Percentiles rank a stretch among this genome's conserved stretches.
Evolutionary conservation across 148 eudicot genomes (phyloP).

Genomic region (Salicornia ramosissima): DNA sequence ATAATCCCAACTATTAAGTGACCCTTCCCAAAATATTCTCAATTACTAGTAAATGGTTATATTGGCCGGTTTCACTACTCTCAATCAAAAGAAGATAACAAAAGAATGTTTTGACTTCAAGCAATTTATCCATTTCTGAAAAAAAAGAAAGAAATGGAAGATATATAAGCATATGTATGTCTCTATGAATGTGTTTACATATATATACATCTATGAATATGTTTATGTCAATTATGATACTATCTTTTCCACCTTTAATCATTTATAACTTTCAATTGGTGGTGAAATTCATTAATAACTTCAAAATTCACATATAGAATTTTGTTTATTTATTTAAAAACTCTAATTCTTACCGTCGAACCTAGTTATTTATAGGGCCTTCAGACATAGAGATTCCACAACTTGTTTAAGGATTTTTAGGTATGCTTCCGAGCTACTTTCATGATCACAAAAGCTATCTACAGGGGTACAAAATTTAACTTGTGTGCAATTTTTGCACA

Average conservation of each 20-base stretch:
- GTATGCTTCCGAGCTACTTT: neutral
- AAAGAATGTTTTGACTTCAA: no score
- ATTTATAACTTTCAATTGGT: neutral
- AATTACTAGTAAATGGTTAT: no score
- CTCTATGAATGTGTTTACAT: no score
- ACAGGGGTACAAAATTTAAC: neutral
- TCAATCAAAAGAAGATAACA: no score
- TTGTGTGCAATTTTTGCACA: constrained; percentile 20
- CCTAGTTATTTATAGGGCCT: neutral
- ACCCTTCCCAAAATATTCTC: no score
- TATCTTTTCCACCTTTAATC: neutral
- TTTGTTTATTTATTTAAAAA: neutral
- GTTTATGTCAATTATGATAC: no score
- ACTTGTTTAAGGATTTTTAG: neutral
- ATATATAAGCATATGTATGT: no score
- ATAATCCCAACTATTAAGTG: no score
- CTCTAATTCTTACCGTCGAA: neutral
- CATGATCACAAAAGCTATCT: neutral
- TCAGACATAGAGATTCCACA: neutral
- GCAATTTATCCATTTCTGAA: no score
- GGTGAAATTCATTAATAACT: neutral
- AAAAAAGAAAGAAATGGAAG: no score
- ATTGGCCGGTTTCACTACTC: no score
- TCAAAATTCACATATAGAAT: neutral
- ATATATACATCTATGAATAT: no score